phyloP scores from a whole-genome alignment of 352 stramenopile species.

The Phytopythium delawarense region DNA sequence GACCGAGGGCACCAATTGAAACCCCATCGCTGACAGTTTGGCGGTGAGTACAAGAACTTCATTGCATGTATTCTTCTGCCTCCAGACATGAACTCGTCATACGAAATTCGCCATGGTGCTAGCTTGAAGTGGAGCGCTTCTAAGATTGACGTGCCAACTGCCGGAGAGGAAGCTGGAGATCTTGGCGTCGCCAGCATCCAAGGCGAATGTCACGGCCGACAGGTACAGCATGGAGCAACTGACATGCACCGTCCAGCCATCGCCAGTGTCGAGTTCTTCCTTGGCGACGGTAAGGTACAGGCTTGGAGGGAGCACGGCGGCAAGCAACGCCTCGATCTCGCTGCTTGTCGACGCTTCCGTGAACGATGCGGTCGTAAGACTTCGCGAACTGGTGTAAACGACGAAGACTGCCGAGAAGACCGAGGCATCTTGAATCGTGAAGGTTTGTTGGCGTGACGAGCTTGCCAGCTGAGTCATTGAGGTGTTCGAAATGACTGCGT shows the following conservation, averaged over 20 bases:
- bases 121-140: background rate
- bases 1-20: too few species aligned
- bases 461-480: conserved; percentile 17
- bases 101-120: background rate
- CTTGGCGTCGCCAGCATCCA: background rate
- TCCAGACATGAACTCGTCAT: background rate
- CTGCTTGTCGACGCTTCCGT: background rate
- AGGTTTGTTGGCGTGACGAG: background rate
- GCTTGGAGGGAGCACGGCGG: background rate
- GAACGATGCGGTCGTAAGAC: background rate
- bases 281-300: background rate
- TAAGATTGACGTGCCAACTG: background rate
- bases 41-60: too few species aligned
- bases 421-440: conserved; percentile 2
- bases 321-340: background rate
- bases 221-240: conserved; percentile 1
- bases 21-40: too few species aligned
- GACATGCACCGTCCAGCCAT: background rate
- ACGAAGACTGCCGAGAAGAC: conserved; percentile 15
- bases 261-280: background rate
- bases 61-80: too few species aligned
- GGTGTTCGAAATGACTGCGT: background rate
- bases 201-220: background rate
- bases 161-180: background rate
- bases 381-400: conserved; percentile 14